Conservation (phyloP, 73 alveolate species). For the Effrenium voratum region DNA sequence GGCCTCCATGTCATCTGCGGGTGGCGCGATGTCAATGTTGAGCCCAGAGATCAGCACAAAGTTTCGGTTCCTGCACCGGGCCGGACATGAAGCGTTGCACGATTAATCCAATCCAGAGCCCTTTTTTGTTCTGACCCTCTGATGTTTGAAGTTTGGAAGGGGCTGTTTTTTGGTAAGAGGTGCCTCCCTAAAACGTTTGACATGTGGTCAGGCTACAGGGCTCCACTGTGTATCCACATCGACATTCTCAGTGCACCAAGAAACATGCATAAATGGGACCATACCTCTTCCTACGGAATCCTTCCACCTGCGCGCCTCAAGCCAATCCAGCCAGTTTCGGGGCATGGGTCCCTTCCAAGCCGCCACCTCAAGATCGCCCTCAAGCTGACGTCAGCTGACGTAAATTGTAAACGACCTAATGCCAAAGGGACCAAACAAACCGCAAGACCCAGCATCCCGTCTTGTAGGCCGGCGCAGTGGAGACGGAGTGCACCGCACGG, state of each 20-base stretch:
- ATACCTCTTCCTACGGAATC: background rate
- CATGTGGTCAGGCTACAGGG: background rate
- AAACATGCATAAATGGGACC: background rate
- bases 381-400: background rate
- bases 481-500: slow-evolving; percentile 19
- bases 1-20: slow-evolving; percentile 27
- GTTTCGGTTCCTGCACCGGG: background rate
- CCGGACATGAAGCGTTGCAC: background rate
- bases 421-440: background rate
- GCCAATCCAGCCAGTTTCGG: background rate
- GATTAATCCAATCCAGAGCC: no score
- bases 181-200: background rate
- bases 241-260: background rate
- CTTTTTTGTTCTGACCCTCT: no score
- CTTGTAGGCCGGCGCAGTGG: slow-evolving; percentile 16
- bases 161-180: background rate
- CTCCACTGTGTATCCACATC: background rate
- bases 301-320: background rate
- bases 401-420: background rate
- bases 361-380: background rate
- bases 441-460: background rate
- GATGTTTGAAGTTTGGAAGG: background rate
- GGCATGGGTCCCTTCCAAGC: background rate
- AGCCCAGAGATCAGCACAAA: slow-evolving; percentile 33
- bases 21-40: slow-evolving; percentile 16